A percentile compares a stretch with the other conserved stretches of the same genome.
These are phyloP conservation scores for Canna indica DNA, from an alignment of 176 grass and related monocot species.

Conservation along the genomic window DNA sequence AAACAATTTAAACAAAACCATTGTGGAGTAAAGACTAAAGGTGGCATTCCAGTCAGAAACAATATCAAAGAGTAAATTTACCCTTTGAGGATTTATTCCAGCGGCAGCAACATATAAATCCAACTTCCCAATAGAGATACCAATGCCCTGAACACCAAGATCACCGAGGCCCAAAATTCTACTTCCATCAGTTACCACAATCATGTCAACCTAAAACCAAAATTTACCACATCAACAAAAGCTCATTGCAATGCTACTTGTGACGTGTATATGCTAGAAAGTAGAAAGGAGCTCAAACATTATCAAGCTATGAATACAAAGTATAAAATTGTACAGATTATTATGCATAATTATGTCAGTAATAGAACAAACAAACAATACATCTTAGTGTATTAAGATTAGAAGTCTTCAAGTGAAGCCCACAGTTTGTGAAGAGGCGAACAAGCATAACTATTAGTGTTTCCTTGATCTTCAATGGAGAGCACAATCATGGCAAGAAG, in stretches of 20 bases:
- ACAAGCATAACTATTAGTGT: too few relatives aligned
- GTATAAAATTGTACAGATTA: neutral
- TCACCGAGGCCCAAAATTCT: constrained; percentile 97
- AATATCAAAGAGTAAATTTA: constrained; percentile 22
- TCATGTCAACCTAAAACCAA: constrained; percentile 81
- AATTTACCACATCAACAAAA: constrained; percentile 8
- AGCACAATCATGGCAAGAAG: too few relatives aligned
- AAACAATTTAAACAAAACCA: neutral
- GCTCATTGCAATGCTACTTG: neutral
- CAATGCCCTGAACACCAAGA: constrained; percentile 97
- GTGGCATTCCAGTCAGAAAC: neutral
- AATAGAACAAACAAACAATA: neutral
- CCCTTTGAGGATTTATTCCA: constrained; percentile 99
- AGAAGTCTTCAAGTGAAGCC: too few relatives aligned
- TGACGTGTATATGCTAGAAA: neutral
- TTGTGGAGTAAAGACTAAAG: neutral
- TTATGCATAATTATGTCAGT: neutral
- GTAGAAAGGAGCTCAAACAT: neutral
- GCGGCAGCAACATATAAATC: constrained; percentile 96
- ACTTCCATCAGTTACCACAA: constrained; percentile 98
- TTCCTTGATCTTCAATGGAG: too few relatives aligned
- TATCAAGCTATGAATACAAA: neutral
- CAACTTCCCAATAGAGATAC: constrained; percentile 84
- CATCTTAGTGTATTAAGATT: neutral
- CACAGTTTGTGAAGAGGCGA: too few relatives aligned